These are phyloP conservation scores for Magnolia kwangsiensis DNA, from an alignment of 164 flowering plant genomes.

Conservation along the genomic window DNA sequence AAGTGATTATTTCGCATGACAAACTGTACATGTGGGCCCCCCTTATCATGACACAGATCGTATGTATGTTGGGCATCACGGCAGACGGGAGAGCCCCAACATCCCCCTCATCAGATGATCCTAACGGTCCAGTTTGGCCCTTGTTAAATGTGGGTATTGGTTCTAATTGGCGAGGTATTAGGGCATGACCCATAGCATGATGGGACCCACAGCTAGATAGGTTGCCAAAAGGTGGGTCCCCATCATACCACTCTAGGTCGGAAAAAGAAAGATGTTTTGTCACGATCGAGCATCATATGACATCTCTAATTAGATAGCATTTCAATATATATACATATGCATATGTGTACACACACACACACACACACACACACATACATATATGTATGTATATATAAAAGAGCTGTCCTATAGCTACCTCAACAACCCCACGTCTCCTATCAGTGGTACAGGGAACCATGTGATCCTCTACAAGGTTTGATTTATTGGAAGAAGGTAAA, in stretches of 20 bases:
- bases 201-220: neutral
- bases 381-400: neutral
- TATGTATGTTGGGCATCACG: neutral
- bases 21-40: too few relatives aligned
- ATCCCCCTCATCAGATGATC: neutral
- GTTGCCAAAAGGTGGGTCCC: neutral
- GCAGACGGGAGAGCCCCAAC: neutral
- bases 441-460: slow-evolving; percentile 75
- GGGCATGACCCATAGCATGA: too few relatives aligned
- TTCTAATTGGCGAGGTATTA: too few relatives aligned
- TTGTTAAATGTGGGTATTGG: neutral
- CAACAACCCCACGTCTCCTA: slow-evolving; percentile 90
- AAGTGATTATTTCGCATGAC: neutral
- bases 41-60: neutral
- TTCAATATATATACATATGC: neutral
- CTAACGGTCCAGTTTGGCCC: neutral
- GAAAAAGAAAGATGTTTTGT: neutral
- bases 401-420: slow-evolving; percentile 41
- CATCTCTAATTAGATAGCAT: neutral
- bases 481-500: slow-evolving; percentile 33
- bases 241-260: neutral
- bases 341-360: too few relatives aligned
- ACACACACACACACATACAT: too few relatives aligned
- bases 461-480: slow-evolving; percentile 53
- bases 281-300: neutral